A percentile compares a stretch with the other conserved stretches of the same genome.
Conservation (phyloP, 306 rosid species). For the Luffa acutangula region DNA sequence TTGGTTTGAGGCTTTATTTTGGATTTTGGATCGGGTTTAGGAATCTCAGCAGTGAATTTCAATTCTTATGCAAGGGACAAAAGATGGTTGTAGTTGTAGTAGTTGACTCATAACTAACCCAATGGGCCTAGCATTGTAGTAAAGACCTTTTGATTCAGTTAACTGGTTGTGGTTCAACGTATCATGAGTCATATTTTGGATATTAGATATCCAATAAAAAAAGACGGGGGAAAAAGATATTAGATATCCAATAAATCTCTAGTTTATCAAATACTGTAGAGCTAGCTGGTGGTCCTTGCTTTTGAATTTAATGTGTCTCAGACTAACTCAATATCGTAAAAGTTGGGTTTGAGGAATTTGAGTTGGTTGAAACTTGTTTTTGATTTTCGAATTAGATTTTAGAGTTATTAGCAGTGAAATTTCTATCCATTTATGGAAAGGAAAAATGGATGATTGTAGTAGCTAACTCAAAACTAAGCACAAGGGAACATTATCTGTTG, state of each 20-base stretch:
- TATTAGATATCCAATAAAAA: neutral
- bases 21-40: neutral
- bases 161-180: neutral
- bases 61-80: neutral
- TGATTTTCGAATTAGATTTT: neutral
- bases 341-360: neutral
- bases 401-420: neutral
- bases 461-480: neutral
- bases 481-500: neutral
- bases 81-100: neutral
- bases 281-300: neutral
- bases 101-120: neutral
- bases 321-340: neutral
- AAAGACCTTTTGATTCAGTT: neutral
- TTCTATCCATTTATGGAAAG: neutral
- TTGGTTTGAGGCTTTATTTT: neutral
- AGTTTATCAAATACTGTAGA: neutral
- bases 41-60: neutral
- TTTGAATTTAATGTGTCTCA: neutral
- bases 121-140: neutral
- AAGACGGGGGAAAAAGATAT: neutral
- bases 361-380: neutral
- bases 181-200: neutral
- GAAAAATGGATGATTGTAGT: neutral
- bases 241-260: neutral